A percentile compares a stretch with the other conserved stretches of the same genome.
Conservation (phyloP, 306 rosid species). For the Cucurbita pepo region DNA sequence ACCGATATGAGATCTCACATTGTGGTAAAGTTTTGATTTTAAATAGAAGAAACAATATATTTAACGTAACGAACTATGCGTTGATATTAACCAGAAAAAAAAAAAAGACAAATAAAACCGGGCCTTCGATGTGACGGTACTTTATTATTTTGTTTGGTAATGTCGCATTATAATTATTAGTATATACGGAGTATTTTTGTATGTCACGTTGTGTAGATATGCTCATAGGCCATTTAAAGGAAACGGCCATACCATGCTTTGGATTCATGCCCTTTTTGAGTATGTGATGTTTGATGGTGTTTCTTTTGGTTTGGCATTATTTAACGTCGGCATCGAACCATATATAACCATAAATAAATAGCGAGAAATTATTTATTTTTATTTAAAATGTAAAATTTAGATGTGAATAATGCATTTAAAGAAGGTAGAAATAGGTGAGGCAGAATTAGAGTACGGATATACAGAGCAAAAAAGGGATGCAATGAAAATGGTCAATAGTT, state of each 20-base stretch:
- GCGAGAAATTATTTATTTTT: no score
- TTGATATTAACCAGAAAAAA: no score
- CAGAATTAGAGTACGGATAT: neutral
- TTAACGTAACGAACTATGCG: neutral
- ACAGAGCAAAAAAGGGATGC: neutral
- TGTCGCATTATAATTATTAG: neutral
- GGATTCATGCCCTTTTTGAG: constrained; percentile 1
- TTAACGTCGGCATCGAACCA: neutral
- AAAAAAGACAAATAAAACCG: neutral
- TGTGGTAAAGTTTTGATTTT: no score
- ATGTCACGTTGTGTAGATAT: neutral
- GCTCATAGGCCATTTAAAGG: neutral
- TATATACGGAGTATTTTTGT: neutral
- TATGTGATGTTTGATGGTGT: neutral
- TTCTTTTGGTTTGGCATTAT: neutral
- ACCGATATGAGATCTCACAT: no score
- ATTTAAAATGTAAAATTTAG: no score
- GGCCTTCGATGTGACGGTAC: neutral
- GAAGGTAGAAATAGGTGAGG: neutral
- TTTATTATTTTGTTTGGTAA: neutral
- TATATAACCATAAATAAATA: neutral
- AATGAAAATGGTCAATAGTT: neutral
- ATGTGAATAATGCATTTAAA: neutral
- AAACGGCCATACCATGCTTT: neutral
- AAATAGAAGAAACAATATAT: no score